A percentile compares a stretch with the other conserved stretches of the same genome.
phyloP scores from a whole-genome alignment of 1,284 basidiomycete genomes.

The Malassezia pachydermatis region DNA sequence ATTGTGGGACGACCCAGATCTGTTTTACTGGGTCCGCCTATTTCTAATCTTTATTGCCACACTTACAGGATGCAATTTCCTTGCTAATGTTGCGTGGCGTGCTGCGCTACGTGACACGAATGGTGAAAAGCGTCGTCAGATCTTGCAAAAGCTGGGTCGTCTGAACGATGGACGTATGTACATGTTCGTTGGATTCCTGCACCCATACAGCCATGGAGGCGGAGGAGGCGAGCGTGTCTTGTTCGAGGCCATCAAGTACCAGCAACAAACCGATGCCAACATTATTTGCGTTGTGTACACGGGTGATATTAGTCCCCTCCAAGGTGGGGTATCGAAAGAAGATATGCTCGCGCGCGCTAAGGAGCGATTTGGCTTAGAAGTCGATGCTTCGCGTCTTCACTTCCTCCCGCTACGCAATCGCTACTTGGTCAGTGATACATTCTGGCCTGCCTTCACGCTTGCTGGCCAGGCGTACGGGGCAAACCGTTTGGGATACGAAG shows the following conservation, averaged over 20 bases:
- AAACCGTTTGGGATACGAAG: conserved; percentile 70
- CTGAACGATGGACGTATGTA: not conserved
- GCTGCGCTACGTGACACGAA: conserved; percentile 14
- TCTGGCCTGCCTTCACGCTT: conserved; percentile 80
- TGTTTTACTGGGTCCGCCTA: not conserved
- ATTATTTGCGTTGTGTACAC: conserved; percentile 77
- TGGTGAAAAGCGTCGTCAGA: conserved; percentile 3
- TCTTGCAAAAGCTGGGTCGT: conserved; percentile 1
- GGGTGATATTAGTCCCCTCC: conserved; percentile 51
- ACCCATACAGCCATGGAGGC: conserved; percentile 94
- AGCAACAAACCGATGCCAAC: conserved; percentile 64
- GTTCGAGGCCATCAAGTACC: conserved; percentile 75
- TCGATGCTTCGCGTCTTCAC: conserved; percentile 59
- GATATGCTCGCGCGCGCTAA: conserved; percentile 57
- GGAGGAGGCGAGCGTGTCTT: conserved; percentile 93
- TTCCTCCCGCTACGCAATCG: conserved; percentile 69
- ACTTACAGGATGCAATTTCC: not conserved
- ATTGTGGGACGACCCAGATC: not conserved
- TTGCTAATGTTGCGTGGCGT: conserved; percentile 10
- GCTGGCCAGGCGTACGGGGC: conserved; percentile 83
- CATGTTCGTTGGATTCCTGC: conserved; percentile 64
- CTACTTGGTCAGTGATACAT: conserved; percentile 64
- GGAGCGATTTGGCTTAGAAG: conserved; percentile 67
- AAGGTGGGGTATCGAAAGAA: conserved; percentile 55
- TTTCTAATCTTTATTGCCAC: not conserved